Conservation (phyloP, 129 eudicot genomes). For the Smallanthus sonchifolius region DNA sequence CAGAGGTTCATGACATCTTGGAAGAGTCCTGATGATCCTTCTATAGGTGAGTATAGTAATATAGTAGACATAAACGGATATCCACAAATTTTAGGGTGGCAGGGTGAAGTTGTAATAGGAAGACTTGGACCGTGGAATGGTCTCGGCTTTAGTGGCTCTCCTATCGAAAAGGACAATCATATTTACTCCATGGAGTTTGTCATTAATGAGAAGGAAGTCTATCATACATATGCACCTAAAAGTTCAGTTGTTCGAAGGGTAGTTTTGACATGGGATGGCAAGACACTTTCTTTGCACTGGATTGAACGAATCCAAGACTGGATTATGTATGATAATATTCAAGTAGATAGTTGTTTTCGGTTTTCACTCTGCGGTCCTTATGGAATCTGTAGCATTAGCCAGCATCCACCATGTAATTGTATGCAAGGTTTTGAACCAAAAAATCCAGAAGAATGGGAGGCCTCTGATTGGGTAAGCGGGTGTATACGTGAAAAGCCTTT, state of each 20-base stretch:
- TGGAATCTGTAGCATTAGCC: slow-evolving; percentile 27
- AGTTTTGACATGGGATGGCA: slow-evolving; percentile 25
- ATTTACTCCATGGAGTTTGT: slow-evolving; percentile 1
- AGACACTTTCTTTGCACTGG: slow-evolving; percentile 32
- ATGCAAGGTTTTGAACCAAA: slow-evolving; percentile 30
- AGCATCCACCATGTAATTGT: slow-evolving; percentile 30
- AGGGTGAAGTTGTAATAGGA: neutral
- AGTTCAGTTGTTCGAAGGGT: slow-evolving; percentile 18
- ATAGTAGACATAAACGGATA: slow-evolving; percentile 28
- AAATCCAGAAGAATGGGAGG: slow-evolving; percentile 20
- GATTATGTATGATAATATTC: slow-evolving; percentile 10
- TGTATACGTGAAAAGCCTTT: slow-evolving; percentile 34
- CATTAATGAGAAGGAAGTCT: slow-evolving; percentile 26
- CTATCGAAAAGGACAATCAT: neutral
- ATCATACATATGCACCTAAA: neutral
- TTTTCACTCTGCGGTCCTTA: slow-evolving; percentile 35
- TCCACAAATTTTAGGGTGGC: slow-evolving; percentile 32
- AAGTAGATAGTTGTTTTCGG: slow-evolving; percentile 26
- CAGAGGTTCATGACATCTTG: slow-evolving; percentile 36
- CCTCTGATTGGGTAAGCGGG: slow-evolving; percentile 47
- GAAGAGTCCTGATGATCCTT: slow-evolving; percentile 57
- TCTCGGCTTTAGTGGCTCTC: slow-evolving; percentile 25
- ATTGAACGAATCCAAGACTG: slow-evolving; percentile 27
- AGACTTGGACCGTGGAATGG: slow-evolving; percentile 59
- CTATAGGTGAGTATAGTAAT: slow-evolving; percentile 26